Conservation (phyloP, 1,139 yeast genomes). For the Kodamaea alishanica region DNA sequence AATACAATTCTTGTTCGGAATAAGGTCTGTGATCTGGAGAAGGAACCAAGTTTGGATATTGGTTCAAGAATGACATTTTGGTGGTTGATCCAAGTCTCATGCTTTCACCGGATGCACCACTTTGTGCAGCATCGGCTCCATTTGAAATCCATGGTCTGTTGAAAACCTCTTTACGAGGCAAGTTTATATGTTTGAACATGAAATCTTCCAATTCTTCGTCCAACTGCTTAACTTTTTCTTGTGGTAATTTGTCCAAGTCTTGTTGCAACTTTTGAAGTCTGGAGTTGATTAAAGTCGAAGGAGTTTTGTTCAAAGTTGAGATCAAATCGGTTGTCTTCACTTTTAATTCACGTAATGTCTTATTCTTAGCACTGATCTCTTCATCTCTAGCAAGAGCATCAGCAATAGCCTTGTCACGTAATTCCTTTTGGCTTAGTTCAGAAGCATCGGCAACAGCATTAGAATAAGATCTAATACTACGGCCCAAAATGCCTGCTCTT, state of each 20-base stretch:
- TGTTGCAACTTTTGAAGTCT: conserved; percentile 31
- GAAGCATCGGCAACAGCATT: neutral
- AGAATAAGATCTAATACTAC: conserved; percentile 10
- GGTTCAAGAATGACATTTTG: conserved; percentile 26
- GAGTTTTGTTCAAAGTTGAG: conserved; percentile 34
- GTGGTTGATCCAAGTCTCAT: conserved; percentile 29
- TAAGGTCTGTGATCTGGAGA: conserved; percentile 50
- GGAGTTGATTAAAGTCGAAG: conserved; percentile 28
- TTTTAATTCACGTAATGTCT: conserved; percentile 36
- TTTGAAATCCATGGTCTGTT: conserved; percentile 35
- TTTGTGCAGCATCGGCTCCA: neutral
- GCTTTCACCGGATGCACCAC: conserved; percentile 6
- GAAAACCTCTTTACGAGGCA: conserved; percentile 29
- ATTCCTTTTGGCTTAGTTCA: conserved; percentile 23
- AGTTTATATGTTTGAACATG: conserved; percentile 31
- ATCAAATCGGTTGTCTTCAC: conserved; percentile 27
- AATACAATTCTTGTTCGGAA: conserved; percentile 69
- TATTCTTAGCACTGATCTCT: conserved; percentile 36
- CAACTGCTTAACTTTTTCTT: conserved; percentile 36
- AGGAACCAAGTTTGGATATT: conserved; percentile 41
- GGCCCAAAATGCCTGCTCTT: too few relatives aligned
- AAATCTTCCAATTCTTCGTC: conserved; percentile 44
- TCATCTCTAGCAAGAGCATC: conserved; percentile 47
- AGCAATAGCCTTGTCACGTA: conserved; percentile 41
- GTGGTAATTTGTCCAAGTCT: conserved; percentile 29